These are phyloP conservation scores for Pseudozyma pruni DNA, from an alignment of 1,284 basidiomycete genomes.

Conservation along the genomic window DNA sequence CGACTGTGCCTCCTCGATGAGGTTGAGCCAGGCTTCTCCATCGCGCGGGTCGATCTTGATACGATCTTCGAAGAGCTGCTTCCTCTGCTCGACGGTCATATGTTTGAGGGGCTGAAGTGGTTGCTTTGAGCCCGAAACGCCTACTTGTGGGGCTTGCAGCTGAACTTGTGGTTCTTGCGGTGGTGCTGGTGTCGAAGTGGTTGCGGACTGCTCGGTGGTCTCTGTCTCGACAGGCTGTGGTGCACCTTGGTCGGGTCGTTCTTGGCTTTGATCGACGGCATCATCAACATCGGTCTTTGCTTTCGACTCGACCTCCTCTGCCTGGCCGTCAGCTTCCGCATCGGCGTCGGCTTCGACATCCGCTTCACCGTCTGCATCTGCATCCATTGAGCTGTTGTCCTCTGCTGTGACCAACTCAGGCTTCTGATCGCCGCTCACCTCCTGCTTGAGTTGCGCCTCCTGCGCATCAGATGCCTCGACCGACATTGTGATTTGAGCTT, in stretches of 20 bases:
- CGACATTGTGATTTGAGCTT: constrained; percentile 11
- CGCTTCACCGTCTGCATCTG: constrained; percentile 16
- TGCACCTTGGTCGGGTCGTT: not conserved
- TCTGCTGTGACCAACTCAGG: constrained; percentile 4
- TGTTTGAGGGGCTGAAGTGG: constrained; percentile 29
- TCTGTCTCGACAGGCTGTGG: not conserved
- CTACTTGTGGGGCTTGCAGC: not conserved
- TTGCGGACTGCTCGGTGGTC: not conserved
- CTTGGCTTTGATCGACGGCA: not conserved
- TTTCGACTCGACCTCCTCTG: constrained; percentile 9
- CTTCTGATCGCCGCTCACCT: constrained; percentile 6
- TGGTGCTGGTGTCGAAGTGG: not conserved
- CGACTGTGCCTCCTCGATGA: constrained; percentile 76
- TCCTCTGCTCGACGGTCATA: constrained; percentile 41
- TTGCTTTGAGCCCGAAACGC: constrained; percentile 2
- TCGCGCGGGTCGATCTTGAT: constrained; percentile 73
- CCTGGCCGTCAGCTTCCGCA: not conserved
- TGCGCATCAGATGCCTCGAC: constrained; percentile 21
- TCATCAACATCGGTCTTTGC: not conserved
- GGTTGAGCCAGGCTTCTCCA: constrained; percentile 76
- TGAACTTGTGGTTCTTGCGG: constrained; percentile 3
- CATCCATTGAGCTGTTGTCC: not conserved
- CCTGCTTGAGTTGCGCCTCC: constrained; percentile 27
- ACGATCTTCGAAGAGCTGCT: constrained; percentile 50
- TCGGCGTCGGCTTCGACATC: constrained; percentile 18